Evolutionary conservation across 495 filamentous ascomycete species (phyloP).

Genomic region (Cercophora scortea): DNA sequence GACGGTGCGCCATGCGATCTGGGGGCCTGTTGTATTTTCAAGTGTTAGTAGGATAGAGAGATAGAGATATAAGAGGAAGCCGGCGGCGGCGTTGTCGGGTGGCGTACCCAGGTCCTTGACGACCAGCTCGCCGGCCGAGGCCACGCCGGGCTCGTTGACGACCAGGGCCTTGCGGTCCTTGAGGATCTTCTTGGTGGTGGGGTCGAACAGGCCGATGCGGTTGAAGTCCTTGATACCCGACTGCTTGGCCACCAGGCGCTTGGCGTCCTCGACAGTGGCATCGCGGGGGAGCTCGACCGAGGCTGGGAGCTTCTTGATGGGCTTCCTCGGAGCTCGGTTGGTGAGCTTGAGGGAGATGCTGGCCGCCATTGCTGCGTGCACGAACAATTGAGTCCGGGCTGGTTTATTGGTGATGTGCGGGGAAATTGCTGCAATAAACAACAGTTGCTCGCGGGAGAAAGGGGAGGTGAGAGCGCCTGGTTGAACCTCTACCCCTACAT

Average conservation of each 20-base stretch:
- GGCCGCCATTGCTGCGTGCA: slow-evolving; percentile 20
- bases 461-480: too few species aligned
- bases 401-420: too few species aligned
- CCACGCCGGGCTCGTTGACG: slow-evolving; percentile 55
- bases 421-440: too few species aligned
- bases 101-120: slow-evolving; percentile 87
- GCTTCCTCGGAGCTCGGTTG: slow-evolving; percentile 42
- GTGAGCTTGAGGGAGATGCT: slow-evolving; percentile 34
- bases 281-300: slow-evolving; percentile 52
- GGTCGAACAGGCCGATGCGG: slow-evolving; percentile 62
- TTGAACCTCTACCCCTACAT: too few species aligned
- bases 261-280: slow-evolving; percentile 54
- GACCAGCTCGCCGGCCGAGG: slow-evolving; percentile 62
- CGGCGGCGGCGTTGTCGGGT: neutral
- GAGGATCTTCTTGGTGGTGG: slow-evolving; percentile 54
- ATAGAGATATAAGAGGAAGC: neutral
- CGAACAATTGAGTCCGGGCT: too few species aligned
- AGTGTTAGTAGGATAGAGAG: slow-evolving; percentile 5
- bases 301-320: slow-evolving; percentile 64
- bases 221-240: slow-evolving; percentile 45
- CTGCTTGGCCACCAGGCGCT: slow-evolving; percentile 37
- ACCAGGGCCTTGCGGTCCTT: slow-evolving; percentile 49
- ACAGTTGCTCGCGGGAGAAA: too few species aligned
- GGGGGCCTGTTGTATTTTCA: slow-evolving; percentile 53
- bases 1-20: slow-evolving; percentile 89